Evolutionary conservation across 1,139 yeast species (phyloP).

Genomic region (Nakaseomyces kungkrabaensis): DNA sequence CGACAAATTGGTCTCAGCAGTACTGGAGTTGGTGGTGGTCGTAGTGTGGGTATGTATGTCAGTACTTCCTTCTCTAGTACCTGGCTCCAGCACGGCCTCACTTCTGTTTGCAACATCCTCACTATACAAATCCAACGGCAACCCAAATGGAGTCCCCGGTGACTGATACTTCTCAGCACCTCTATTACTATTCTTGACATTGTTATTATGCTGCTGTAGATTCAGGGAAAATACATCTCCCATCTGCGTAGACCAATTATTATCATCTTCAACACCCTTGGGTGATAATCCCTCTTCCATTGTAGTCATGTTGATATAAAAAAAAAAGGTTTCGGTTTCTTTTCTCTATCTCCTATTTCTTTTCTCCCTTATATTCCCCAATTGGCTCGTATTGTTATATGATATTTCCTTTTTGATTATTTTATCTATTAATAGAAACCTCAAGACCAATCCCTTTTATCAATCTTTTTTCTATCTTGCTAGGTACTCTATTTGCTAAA

Average conservation of each 20-base stretch:
- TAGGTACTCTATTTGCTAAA: too few species aligned
- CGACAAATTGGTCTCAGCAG: not conserved
- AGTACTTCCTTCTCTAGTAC: not conserved
- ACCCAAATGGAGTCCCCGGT: not conserved
- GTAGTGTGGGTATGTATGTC: not conserved
- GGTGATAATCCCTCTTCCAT: not conserved
- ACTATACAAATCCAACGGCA: not conserved
- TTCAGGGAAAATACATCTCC: not conserved
- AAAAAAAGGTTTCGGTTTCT: not conserved
- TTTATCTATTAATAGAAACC: too few species aligned
- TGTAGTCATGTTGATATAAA: not conserved
- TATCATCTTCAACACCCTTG: not conserved
- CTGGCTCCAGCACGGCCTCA: too few species aligned
- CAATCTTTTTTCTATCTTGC: too few species aligned
- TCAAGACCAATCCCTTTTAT: too few species aligned
- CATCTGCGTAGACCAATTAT: conserved; percentile 1
- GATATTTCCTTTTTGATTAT: not conserved
- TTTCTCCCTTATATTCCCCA: not conserved
- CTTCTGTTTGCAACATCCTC: not conserved
- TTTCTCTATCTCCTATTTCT: not conserved
- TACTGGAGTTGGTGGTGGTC: conserved; percentile 1
- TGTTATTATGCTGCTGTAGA: not conserved
- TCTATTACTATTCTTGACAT: not conserved
- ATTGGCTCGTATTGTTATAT: not conserved
- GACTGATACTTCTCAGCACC: conserved; percentile 1